Conservation (phyloP, 768 basidiomycete genomes). For the Boletus rubescentipes region DNA sequence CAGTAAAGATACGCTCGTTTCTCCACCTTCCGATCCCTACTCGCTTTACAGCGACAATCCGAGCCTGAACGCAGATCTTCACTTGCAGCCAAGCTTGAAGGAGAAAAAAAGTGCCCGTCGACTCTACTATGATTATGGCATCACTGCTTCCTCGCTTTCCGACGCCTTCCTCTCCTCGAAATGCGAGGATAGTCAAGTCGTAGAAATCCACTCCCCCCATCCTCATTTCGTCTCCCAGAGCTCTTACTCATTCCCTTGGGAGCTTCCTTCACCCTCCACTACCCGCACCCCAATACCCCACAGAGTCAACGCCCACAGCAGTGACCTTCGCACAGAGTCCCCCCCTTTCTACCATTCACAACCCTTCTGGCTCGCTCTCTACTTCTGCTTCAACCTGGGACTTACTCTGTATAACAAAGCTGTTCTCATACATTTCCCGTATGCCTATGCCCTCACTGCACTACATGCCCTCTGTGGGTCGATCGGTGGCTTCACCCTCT, state of each 20-base stretch:
- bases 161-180: conserved; percentile 6
- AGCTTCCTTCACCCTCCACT: conserved; percentile 14
- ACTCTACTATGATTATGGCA: conserved; percentile 23
- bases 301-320: not conserved
- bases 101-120: conserved; percentile 21
- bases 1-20: conserved; percentile 1
- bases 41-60: conserved; percentile 10
- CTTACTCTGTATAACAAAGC: conserved; percentile 96
- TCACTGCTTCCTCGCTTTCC: conserved; percentile 2
- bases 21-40: not conserved
- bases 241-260: conserved; percentile 20
- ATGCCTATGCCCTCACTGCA: conserved; percentile 93
- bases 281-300: conserved; percentile 2
- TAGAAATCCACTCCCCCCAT: not conserved
- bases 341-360: conserved; percentile 30
- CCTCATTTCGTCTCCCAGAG: conserved; percentile 1
- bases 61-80: not conserved
- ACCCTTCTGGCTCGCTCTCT: conserved; percentile 69
- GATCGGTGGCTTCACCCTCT: conserved; percentile 70
- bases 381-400: conserved; percentile 88
- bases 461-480: conserved; percentile 86
- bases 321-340: conserved; percentile 8
- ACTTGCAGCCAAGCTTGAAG: conserved; percentile 1
- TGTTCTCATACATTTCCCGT: conserved; percentile 89
- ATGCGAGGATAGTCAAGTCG: not conserved